A percentile compares a stretch with the other conserved stretches of the same genome.
Conservation (phyloP, 805 yeast species). For the Citeromyces nyonsensis region DNA sequence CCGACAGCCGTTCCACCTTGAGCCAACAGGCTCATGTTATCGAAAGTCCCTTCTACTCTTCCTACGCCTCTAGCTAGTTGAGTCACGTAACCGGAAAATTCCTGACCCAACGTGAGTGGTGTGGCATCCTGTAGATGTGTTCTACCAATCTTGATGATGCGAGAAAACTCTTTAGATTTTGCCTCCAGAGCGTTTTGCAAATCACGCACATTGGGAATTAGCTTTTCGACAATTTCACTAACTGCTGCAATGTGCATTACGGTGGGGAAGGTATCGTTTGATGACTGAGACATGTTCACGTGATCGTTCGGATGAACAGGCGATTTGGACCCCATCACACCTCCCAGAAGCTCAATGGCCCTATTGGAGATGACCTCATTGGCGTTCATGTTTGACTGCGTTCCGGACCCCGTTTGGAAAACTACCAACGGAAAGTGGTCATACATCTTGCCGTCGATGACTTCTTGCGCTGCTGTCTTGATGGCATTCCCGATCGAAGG, state of each 20-base stretch:
- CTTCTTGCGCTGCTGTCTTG: constrained; percentile 91
- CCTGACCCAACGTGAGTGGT: constrained; percentile 95
- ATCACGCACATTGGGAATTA: constrained; percentile 67
- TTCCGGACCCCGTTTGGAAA: constrained; percentile 98
- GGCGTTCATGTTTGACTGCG: constrained; percentile 98
- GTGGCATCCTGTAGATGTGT: constrained; percentile 98
- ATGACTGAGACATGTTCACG: constrained; percentile 96
- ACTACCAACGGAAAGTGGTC: constrained; percentile 97
- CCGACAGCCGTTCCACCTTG: constrained; percentile 99
- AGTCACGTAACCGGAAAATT: constrained; percentile 91
- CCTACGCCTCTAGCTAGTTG: constrained; percentile 84
- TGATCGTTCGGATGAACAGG: constrained; percentile 99
- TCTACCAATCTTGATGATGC: constrained; percentile 96
- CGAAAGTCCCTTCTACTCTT: constrained; percentile 67
- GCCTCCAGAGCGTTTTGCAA: constrained; percentile 66
- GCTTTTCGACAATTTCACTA: constrained; percentile 58
- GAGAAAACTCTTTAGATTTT: constrained; percentile 72
- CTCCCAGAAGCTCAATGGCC: constrained; percentile 93
- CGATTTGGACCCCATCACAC: constrained; percentile 76
- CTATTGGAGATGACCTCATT: constrained; percentile 97
- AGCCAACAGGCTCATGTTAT: constrained; percentile 69
- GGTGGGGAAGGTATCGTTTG: constrained; percentile 98
- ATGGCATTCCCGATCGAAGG: constrained; percentile 75
- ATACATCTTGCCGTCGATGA: constrained; percentile 75
- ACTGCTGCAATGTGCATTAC: constrained; percentile 99